These are phyloP conservation scores for Suillus sp. DNA, from an alignment of 768 basidiomycete species.

Conservation along the genomic window DNA sequence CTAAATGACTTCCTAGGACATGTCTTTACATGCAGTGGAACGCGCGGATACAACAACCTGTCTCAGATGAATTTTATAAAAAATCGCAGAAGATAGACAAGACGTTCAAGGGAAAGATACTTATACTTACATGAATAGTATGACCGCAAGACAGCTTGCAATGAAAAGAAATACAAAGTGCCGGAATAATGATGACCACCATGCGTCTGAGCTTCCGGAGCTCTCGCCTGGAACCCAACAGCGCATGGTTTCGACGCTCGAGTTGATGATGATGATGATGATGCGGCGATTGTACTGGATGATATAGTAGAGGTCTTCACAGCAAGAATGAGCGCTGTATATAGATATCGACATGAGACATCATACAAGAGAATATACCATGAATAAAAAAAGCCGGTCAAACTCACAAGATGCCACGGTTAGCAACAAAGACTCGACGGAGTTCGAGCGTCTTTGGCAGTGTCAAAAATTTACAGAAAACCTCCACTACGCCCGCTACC, in stretches of 20 bases:
- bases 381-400: background rate
- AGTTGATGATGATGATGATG: background rate
- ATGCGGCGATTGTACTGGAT: background rate
- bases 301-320: background rate
- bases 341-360: background rate
- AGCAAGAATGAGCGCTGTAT: background rate
- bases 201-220: conserved; percentile 17
- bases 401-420: background rate
- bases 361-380: background rate
- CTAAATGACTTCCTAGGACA: background rate
- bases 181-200: background rate
- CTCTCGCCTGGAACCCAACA: conserved; percentile 51
- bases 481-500: conserved; percentile 71
- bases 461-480: conserved; percentile 43
- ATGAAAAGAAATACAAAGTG: too few species aligned
- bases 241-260: conserved; percentile 44
- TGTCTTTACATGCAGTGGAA: background rate
- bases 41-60: background rate
- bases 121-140: background rate
- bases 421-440: background rate
- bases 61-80: background rate
- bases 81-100: background rate
- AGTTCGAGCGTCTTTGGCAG: background rate
- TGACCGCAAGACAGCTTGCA: background rate
- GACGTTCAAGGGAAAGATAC: background rate